Evolutionary conservation across 2,329 filamentous ascomycete genomes (phyloP).

Genomic region (Geosmithia morbida): DNA sequence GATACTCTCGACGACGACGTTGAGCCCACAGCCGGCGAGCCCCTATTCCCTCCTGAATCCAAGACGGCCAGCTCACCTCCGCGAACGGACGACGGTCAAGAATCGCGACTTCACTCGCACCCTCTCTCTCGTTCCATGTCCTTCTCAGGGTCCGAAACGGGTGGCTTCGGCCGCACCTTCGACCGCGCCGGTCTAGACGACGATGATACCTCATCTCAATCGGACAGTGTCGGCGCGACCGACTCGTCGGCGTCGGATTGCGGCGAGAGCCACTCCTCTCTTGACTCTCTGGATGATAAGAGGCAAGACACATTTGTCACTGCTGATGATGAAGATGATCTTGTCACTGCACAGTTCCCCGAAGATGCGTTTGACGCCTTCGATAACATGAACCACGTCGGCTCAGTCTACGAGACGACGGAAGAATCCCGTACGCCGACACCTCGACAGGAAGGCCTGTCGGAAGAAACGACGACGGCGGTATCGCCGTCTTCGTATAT

Average conservation of each 20-base stretch:
- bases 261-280: conserved; percentile 21
- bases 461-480: conserved; percentile 7
- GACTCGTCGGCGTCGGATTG: conserved; percentile 30
- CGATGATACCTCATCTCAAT: conserved; percentile 28
- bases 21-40: conserved; percentile 9
- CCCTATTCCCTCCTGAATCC: conserved; percentile 28
- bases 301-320: conserved; percentile 7
- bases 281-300: conserved; percentile 15
- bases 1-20: conserved; percentile 11
- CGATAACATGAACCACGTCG: conserved; percentile 6
- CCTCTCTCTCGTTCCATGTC: conserved; percentile 34
- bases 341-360: conserved; percentile 22
- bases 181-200: conserved; percentile 13
- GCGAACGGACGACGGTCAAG: conserved; percentile 15
- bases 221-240: conserved; percentile 27
- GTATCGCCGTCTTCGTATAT: conserved; percentile 13
- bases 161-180: conserved; percentile 17
- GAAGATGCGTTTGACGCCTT: conserved; percentile 21
- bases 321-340: conserved; percentile 17
- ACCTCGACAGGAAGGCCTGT: conserved; percentile 20
- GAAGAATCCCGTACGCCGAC: conserved; percentile 28
- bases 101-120: conserved; percentile 15
- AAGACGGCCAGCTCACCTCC: conserved; percentile 30
- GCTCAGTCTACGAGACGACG: conserved; percentile 13
- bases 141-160: conserved; percentile 35